Conservation (phyloP, 2,329 filamentous ascomycete species). For the Nothophaeocryptopus gaeumannii region DNA sequence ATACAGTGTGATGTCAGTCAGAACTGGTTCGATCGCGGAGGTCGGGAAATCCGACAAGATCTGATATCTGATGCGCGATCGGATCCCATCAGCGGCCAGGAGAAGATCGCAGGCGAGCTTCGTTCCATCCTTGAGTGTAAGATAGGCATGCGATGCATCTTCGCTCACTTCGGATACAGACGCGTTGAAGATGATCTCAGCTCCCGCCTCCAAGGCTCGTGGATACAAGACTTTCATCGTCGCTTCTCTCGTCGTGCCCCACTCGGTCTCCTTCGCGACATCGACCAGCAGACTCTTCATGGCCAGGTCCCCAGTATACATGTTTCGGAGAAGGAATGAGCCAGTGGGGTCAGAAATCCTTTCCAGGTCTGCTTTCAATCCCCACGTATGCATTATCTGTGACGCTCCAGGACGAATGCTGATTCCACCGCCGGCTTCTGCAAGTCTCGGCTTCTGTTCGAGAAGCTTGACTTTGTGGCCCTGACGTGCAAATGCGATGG, state of each 20-base stretch:
- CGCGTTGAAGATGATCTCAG: neutral
- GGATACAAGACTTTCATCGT: constrained; percentile 7
- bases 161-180: constrained; percentile 6
- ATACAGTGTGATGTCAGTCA: constrained; percentile 7
- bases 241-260: constrained; percentile 6
- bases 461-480: constrained; percentile 27
- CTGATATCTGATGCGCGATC: constrained; percentile 5
- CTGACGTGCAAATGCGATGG: constrained; percentile 24
- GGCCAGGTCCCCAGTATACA: constrained; percentile 8
- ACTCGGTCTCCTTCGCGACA: constrained; percentile 1
- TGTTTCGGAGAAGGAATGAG: constrained; percentile 5
- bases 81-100: constrained; percentile 11
- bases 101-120: constrained; percentile 7
- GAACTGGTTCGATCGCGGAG: constrained; percentile 4
- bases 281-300: constrained; percentile 6
- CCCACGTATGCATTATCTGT: constrained; percentile 12
- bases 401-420: constrained; percentile 16
- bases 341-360: constrained; percentile 5
- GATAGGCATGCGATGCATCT: neutral
- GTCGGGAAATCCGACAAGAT: constrained; percentile 3
- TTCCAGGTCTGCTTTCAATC: constrained; percentile 9
- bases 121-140: constrained; percentile 2
- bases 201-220: constrained; percentile 1
- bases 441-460: constrained; percentile 10
- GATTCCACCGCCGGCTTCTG: constrained; percentile 14